Evolutionary conservation across 2,329 filamentous ascomycete species (phyloP).

Genomic region (Pyricularia sp.): DNA sequence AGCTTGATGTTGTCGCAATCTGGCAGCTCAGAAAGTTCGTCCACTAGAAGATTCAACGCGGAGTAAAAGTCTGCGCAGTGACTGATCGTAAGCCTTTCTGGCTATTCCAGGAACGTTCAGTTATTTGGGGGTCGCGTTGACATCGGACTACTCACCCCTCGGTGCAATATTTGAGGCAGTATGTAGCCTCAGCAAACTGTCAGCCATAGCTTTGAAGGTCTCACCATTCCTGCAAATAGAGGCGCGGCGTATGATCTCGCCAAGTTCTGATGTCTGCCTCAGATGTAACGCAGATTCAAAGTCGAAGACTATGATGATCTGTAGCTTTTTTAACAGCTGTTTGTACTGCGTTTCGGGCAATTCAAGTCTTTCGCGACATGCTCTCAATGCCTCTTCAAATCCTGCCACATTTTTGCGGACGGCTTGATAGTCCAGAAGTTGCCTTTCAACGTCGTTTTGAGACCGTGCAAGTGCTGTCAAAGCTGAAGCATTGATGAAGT

Average conservation of each 20-base stretch:
- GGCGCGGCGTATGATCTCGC: slow-evolving; percentile 42
- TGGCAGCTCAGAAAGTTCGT: slow-evolving; percentile 48
- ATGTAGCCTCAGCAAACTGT: slow-evolving; percentile 40
- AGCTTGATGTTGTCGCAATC: slow-evolving; percentile 45
- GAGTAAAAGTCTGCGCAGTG: slow-evolving; percentile 30
- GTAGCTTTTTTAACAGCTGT: slow-evolving; percentile 49
- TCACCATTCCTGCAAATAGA: slow-evolving; percentile 27
- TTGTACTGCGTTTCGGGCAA: slow-evolving; percentile 22
- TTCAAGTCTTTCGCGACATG: slow-evolving; percentile 24
- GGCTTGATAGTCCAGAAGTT: slow-evolving; percentile 48
- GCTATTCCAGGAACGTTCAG: background rate
- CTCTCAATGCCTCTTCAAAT: slow-evolving; percentile 38
- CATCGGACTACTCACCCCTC: slow-evolving; percentile 24
- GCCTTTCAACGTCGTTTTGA: slow-evolving; percentile 32
- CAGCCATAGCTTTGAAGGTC: slow-evolving; percentile 51
- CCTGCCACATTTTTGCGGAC: slow-evolving; percentile 45
- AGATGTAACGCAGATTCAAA: slow-evolving; percentile 62
- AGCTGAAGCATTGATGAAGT: slow-evolving; percentile 50
- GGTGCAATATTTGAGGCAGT: slow-evolving; percentile 30
- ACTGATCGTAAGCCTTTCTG: background rate
- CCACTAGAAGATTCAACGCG: slow-evolving; percentile 54
- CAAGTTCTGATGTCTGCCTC: slow-evolving; percentile 53
- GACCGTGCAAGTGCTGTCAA: slow-evolving; percentile 38
- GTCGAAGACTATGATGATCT: slow-evolving; percentile 59
- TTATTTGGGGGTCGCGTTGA: background rate